These are phyloP conservation scores for Tricharina praecox DNA, from an alignment of 495 filamentous ascomycete genomes.

Conservation along the genomic window DNA sequence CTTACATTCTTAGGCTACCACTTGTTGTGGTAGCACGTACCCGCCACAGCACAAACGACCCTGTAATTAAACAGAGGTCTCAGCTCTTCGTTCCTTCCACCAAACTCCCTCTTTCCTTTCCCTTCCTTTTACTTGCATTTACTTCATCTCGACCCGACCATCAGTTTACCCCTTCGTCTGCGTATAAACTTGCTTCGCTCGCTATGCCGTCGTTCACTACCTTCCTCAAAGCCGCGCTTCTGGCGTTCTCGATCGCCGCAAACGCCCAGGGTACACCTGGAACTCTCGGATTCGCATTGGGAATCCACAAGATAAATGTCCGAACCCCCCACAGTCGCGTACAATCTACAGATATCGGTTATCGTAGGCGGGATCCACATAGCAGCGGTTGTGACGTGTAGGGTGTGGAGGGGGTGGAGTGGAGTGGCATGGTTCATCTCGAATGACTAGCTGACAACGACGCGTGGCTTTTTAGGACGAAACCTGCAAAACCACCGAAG, in stretches of 20 bases:
- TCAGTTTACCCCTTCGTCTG: not conserved
- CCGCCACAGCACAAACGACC: too few relatives aligned
- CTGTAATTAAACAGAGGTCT: too few relatives aligned
- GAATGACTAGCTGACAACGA: conserved; percentile 7
- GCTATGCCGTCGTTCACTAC: conserved; percentile 28
- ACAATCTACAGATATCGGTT: not conserved
- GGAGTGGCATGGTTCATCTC: too few relatives aligned
- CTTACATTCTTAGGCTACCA: too few relatives aligned
- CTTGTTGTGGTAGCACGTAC: too few relatives aligned
- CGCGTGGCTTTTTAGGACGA: conserved; percentile 13
- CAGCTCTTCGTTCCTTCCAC: not conserved
- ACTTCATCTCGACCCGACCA: not conserved
- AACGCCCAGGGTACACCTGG: conserved; percentile 31
- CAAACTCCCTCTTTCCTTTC: not conserved
- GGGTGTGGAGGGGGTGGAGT: too few relatives aligned
- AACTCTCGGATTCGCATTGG: conserved; percentile 39
- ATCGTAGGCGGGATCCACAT: not conserved
- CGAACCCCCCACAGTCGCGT: not conserved
- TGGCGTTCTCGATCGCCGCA: conserved; percentile 30
- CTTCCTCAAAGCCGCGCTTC: conserved; percentile 28
- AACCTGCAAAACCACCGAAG: conserved; percentile 49
- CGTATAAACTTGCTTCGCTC: not conserved
- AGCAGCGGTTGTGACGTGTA: not conserved
- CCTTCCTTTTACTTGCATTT: not conserved
- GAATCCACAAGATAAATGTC: conserved; percentile 32